Evolutionary conservation across 2,329 filamentous ascomycete species (phyloP).

Genomic region (Aspergillus tubingensis): DNA sequence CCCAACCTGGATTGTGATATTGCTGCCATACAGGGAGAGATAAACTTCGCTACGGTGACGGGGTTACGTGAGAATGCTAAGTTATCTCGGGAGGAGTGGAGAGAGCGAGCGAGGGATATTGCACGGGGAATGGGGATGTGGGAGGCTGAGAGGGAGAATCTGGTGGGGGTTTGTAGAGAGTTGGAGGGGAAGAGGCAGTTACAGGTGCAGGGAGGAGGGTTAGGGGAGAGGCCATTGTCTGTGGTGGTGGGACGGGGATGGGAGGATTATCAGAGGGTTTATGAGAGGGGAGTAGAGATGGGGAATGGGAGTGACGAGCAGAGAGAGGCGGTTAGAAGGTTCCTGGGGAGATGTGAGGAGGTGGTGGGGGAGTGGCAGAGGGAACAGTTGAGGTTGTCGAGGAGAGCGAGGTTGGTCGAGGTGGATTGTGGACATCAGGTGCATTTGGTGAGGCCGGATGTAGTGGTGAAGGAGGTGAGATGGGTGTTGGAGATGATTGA

Average conservation of each 20-base stretch:
- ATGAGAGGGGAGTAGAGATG: constrained; percentile 32
- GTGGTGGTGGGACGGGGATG: constrained; percentile 39
- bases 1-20: constrained; percentile 32
- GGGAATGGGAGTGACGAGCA: constrained; percentile 39
- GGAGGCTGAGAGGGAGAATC: constrained; percentile 25
- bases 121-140: constrained; percentile 23
- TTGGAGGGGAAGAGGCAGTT: constrained; percentile 37
- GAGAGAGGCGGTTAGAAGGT: constrained; percentile 27
- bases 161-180: constrained; percentile 28
- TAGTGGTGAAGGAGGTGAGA: constrained; percentile 37
- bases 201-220: constrained; percentile 20
- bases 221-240: constrained; percentile 36
- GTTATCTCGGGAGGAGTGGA: constrained; percentile 39
- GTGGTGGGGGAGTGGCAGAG: constrained; percentile 31
- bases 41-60: constrained; percentile 36
- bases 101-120: constrained; percentile 33
- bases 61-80: constrained; percentile 31
- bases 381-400: constrained; percentile 37
- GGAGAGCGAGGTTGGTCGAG: constrained; percentile 30
- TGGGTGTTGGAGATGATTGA: constrained; percentile 33
- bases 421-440: constrained; percentile 43
- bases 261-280: constrained; percentile 37
- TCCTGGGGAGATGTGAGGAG: constrained; percentile 34
- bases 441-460: constrained; percentile 38
- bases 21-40: constrained; percentile 30